phyloP scores from a whole-genome alignment of 2,329 filamentous ascomycete species.

The Lecanoromycetidae sp. region DNA sequence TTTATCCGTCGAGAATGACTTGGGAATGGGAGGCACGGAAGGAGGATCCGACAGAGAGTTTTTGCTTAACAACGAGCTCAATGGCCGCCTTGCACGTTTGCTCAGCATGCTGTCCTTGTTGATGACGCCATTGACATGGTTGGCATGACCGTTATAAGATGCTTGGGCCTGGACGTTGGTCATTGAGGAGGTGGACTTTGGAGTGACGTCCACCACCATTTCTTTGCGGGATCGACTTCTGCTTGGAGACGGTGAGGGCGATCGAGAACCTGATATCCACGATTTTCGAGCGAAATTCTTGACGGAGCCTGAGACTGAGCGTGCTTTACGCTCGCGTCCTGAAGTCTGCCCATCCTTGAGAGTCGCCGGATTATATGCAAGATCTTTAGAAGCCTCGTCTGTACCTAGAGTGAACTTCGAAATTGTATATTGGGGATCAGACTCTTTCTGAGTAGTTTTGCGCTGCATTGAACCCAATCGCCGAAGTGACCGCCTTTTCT shows the following conservation, averaged over 20 bases:
- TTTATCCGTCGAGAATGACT: conserved; percentile 37
- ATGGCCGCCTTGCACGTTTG: conserved; percentile 30
- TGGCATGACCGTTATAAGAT: background rate
- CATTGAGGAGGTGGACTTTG: conserved; percentile 24
- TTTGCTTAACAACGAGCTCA: conserved; percentile 30
- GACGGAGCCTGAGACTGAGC: conserved; percentile 39
- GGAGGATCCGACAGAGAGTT: conserved; percentile 26
- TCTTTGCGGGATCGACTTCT: conserved; percentile 24
- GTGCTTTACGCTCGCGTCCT: conserved; percentile 28
- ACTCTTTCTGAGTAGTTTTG: background rate
- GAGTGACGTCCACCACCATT: conserved; percentile 15
- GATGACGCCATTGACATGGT: background rate
- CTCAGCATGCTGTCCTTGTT: conserved; percentile 21
- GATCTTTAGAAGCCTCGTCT: conserved; percentile 12
- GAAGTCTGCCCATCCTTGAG: conserved; percentile 27
- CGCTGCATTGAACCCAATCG: conserved; percentile 2
- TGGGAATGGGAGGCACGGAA: conserved; percentile 28
- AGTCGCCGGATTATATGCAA: conserved; percentile 20
- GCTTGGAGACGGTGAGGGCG: conserved; percentile 32
- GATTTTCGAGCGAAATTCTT: conserved; percentile 40
- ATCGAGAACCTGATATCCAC: conserved; percentile 37
- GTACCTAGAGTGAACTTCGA: conserved; percentile 14
- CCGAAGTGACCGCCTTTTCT: conserved; percentile 5
- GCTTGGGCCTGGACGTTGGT: no score
- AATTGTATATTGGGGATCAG: conserved; percentile 10